Evolutionary conservation across 371 early-diverging fungal genomes (phyloP).

Genomic region (Gilbertella persicaria): DNA sequence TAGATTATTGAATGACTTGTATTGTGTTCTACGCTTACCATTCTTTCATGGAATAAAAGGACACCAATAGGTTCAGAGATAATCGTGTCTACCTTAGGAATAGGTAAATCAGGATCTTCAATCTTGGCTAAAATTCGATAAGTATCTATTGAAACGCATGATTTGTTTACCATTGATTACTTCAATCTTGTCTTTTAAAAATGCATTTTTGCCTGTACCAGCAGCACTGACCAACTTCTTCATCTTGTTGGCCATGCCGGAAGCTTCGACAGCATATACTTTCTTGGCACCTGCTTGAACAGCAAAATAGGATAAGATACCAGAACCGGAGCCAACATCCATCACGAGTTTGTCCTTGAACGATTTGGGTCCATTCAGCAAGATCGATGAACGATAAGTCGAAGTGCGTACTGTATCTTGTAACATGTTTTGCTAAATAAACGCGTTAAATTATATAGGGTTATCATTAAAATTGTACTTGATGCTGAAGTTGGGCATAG

Average conservation of each 20-base stretch:
- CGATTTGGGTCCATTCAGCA: slow-evolving; percentile 69
- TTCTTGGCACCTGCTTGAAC: slow-evolving; percentile 89
- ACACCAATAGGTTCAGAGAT: slow-evolving; percentile 98
- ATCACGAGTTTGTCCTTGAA: slow-evolving; percentile 84
- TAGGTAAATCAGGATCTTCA: slow-evolving; percentile 71
- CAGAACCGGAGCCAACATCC: slow-evolving; percentile 96
- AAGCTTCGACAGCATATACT: slow-evolving; percentile 96
- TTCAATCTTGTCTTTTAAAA: slow-evolving; percentile 76
- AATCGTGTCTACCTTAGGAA: slow-evolving; percentile 89
- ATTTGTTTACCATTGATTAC: slow-evolving; percentile 76
- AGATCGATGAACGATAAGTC: slow-evolving; percentile 92
- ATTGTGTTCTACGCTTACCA: slow-evolving; percentile 49
- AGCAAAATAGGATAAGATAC: slow-evolving; percentile 94
- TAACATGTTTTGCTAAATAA: slow-evolving; percentile 93
- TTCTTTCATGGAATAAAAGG: slow-evolving; percentile 92
- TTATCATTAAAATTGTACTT: slow-evolving; percentile 58
- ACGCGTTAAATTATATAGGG: neutral
- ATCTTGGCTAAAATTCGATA: slow-evolving; percentile 74
- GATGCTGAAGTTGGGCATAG: slow-evolving; percentile 95
- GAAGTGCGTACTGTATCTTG: slow-evolving; percentile 93
- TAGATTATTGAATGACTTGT: neutral
- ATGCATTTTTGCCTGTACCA: slow-evolving; percentile 67
- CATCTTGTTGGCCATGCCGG: slow-evolving; percentile 93
- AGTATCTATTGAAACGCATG: neutral
- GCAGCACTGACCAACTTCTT: slow-evolving; percentile 73